Percentiles rank a stretch among this genome's conserved stretches.
Evolutionary conservation across 441 rosid species (phyloP).

Genomic region (Adansonia rubrostipa): DNA sequence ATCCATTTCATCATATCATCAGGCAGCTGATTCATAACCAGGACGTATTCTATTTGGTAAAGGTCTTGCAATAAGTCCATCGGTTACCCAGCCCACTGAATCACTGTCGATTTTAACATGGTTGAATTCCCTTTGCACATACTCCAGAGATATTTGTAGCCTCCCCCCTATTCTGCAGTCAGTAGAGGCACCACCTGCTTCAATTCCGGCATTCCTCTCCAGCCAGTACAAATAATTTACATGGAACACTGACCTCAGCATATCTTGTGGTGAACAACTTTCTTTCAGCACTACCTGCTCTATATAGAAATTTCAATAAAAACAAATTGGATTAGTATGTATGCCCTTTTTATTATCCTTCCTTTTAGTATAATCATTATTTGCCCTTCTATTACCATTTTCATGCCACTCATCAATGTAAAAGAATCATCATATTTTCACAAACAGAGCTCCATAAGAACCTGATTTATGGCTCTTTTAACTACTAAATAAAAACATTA

Average conservation of each 20-base stretch:
- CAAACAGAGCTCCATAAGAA: too few relatives aligned
- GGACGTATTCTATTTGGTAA: conserved; percentile 61
- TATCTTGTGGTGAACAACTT: conserved; percentile 72
- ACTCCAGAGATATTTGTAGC: conserved; percentile 78
- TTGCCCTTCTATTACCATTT: background rate
- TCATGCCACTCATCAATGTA: background rate
- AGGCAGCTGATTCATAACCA: conserved; percentile 37
- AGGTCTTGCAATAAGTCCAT: conserved; percentile 92
- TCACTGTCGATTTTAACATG: conserved; percentile 74
- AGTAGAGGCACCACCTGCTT: conserved; percentile 50
- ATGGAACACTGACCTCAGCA: conserved; percentile 93
- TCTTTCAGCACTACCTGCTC: conserved; percentile 89
- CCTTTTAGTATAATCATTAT: background rate
- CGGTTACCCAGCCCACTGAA: conserved; percentile 75
- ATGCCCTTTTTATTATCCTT: background rate
- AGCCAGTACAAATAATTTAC: conserved; percentile 91
- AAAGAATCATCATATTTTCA: background rate
- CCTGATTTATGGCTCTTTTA: too few relatives aligned
- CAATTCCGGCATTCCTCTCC: conserved; percentile 88
- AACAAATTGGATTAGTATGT: background rate
- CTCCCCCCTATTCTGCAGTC: conserved; percentile 82
- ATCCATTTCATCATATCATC: conserved; percentile 4
- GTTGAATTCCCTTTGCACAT: conserved; percentile 79
- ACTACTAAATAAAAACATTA: too few relatives aligned
- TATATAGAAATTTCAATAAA: background rate